These are phyloP conservation scores for Pulveroboletus sp. DNA, from an alignment of 768 basidiomycete species.

Conservation along the genomic window DNA sequence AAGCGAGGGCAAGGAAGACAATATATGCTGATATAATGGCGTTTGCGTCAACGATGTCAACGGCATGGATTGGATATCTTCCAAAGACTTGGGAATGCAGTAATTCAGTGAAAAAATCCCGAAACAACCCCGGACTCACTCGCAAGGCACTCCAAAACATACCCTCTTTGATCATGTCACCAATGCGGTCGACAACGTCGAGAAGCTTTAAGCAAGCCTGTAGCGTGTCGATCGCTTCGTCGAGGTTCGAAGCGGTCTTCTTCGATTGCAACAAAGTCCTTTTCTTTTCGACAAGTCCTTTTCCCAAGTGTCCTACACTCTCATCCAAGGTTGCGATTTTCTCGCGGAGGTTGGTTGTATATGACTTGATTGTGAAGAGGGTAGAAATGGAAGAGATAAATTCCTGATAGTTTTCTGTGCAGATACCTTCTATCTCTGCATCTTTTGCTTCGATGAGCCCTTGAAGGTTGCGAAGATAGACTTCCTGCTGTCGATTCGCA, in stretches of 20 bases:
- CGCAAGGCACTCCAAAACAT: conserved; percentile 97
- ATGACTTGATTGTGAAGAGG: conserved; percentile 91
- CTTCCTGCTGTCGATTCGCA: conserved; percentile 82
- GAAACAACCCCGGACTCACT: conserved; percentile 62
- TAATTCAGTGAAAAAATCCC: conserved; percentile 13
- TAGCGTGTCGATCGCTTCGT: conserved; percentile 94
- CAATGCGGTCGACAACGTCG: conserved; percentile 89
- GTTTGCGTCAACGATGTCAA: conserved; percentile 88
- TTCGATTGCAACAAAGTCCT: conserved; percentile 83
- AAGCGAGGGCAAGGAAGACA: conserved; percentile 88
- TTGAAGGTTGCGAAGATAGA: conserved; percentile 82
- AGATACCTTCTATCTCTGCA: conserved; percentile 93
- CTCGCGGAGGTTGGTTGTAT: conserved; percentile 90
- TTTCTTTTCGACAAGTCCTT: conserved; percentile 91
- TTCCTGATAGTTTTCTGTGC: conserved; percentile 95
- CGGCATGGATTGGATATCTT: conserved; percentile 91
- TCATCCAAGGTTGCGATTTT: conserved; percentile 87
- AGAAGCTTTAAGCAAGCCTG: conserved; percentile 91
- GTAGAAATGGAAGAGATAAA: conserved; percentile 98
- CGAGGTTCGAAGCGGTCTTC: conserved; percentile 90
- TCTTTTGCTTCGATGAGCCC: conserved; percentile 93
- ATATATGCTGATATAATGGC: conserved; percentile 87
- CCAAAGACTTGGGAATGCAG: conserved; percentile 68
- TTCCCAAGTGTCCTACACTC: conserved; percentile 85
- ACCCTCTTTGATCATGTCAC: conserved; percentile 88